These are phyloP conservation scores for Monilinia laxa DNA, from an alignment of 2,329 filamentous ascomycete genomes.

Conservation along the genomic window DNA sequence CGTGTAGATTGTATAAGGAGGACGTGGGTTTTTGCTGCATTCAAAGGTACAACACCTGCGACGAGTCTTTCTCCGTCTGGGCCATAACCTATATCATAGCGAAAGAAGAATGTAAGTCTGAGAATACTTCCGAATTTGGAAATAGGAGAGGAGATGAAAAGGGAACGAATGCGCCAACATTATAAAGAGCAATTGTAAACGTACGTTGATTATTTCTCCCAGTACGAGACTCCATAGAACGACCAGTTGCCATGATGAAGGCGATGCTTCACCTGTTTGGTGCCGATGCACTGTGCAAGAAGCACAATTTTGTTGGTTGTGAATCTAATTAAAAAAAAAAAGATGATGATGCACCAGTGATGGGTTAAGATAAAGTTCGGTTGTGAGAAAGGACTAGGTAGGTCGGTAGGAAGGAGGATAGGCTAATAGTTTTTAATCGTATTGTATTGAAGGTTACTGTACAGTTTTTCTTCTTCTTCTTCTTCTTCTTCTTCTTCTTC, in stretches of 20 bases:
- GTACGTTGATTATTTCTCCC: conserved; percentile 80
- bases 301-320: conserved; percentile 28
- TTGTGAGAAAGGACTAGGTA: conserved; percentile 23
- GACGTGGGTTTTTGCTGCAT: conserved; percentile 80
- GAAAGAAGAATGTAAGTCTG: conserved; percentile 36
- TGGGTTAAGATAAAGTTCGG: conserved; percentile 31
- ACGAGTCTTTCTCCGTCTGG: conserved; percentile 90
- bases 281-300: conserved; percentile 29
- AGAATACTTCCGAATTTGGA: conserved; percentile 22
- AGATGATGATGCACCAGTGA: neutral
- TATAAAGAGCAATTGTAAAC: conserved; percentile 43
- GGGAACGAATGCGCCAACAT: conserved; percentile 13
- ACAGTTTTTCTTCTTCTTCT: conserved; percentile 15
- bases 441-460: neutral
- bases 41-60: conserved; percentile 89
- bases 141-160: neutral
- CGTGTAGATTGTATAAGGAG: conserved; percentile 91
- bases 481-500: too few relatives aligned
- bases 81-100: conserved; percentile 71
- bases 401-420: neutral
- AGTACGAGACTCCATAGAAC: conserved; percentile 70
- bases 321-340: conserved; percentile 18
- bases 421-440: too few relatives aligned
- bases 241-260: conserved; percentile 43
- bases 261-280: conserved; percentile 34